A percentile compares a stretch with the other conserved stretches of the same genome.
phyloP scores from a whole-genome alignment of 257 asterid genomes.

The Nicotiana paniculata region DNA sequence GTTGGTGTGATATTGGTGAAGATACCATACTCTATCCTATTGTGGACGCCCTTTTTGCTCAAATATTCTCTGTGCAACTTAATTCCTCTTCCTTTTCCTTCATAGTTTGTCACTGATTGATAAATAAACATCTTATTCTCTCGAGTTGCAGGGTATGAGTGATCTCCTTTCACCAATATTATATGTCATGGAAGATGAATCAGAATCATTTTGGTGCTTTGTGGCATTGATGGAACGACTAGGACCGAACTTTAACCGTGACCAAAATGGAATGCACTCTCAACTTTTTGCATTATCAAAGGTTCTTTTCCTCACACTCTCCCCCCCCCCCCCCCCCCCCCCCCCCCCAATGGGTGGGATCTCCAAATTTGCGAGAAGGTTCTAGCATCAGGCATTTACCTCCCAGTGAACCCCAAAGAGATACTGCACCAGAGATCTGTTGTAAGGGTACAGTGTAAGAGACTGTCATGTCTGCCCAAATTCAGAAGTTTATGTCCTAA shows the following conservation, averaged over 20 bases:
- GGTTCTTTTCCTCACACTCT: constrained; percentile 40
- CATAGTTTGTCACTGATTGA: constrained; percentile 8
- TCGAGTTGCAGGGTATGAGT: constrained; percentile 84
- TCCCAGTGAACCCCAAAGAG: constrained; percentile 2
- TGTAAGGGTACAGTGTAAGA: neutral
- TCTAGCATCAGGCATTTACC: neutral
- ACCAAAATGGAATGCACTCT: constrained; percentile 97
- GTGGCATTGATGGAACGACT: constrained; percentile 88
- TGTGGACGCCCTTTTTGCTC: neutral
- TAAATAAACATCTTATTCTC: neutral
- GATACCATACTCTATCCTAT: neutral
- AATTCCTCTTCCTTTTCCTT: neutral
- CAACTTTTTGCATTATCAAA: constrained; percentile 94
- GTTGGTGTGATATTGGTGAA: neutral
- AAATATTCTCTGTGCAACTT: neutral
- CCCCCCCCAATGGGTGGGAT: neutral
- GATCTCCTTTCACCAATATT: constrained; percentile 94
- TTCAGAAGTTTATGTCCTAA: neutral
- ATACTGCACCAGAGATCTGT: neutral
- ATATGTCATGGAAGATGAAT: constrained; percentile 86
- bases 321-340: neutral
- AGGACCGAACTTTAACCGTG: constrained; percentile 98
- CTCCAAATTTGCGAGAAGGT: neutral
- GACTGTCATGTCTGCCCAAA: neutral
- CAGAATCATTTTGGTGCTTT: constrained; percentile 97